These are phyloP conservation scores for Leishmania arabica DNA, from an alignment of 208 protist genomes.

Conservation along the genomic window DNA sequence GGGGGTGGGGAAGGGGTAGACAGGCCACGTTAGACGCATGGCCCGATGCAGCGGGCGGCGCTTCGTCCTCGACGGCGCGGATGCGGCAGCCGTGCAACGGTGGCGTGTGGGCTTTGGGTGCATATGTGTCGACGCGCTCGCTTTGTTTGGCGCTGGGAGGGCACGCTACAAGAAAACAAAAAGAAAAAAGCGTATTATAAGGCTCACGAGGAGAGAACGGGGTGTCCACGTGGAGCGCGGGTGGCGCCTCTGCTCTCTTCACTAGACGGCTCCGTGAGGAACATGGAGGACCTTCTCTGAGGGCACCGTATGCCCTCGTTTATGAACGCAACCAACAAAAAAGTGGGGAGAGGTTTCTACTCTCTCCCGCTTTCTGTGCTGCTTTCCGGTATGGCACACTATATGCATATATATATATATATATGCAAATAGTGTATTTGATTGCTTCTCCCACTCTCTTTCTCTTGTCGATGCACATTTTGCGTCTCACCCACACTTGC, in stretches of 20 bases:
- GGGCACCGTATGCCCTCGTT: neutral
- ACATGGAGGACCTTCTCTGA: neutral
- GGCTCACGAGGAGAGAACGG: no score
- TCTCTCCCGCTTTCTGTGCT: neutral
- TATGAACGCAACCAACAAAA: neutral
- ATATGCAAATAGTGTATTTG: neutral
- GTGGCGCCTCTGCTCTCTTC: no score
- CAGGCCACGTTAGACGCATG: neutral
- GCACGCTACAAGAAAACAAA: no score
- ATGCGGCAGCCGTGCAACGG: neutral
- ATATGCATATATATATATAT: neutral
- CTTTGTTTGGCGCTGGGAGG: no score
- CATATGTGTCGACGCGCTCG: neutral
- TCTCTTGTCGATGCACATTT: neutral
- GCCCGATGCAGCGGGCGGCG: neutral
- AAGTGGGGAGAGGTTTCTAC: neutral
- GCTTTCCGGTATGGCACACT: neutral
- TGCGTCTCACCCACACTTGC: neutral
- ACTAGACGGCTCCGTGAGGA: neutral
- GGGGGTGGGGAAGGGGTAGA: no score
- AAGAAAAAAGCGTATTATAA: no score
- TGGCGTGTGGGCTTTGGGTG: neutral
- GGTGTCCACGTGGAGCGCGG: no score
- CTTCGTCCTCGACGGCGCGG: neutral
- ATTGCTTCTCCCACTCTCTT: neutral